A percentile compares a stretch with the other conserved stretches of the same genome.
phyloP scores from a whole-genome alignment of 2,329 filamentous ascomycete species.

The Curvularia sp. region DNA sequence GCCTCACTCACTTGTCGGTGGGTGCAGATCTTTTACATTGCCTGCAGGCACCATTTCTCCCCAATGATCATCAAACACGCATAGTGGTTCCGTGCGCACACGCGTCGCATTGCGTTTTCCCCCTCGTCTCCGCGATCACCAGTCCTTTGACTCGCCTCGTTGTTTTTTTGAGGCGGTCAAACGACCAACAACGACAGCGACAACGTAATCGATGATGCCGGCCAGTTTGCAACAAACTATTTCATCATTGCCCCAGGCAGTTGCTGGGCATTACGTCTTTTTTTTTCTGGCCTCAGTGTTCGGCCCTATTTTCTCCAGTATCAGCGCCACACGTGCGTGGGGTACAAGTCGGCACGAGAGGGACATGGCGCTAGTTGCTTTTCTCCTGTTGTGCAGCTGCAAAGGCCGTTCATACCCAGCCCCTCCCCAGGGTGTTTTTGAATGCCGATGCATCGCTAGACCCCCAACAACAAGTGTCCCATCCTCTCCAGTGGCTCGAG shows the following conservation, averaged over 20 bases:
- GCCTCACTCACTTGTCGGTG: neutral
- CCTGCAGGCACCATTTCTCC: neutral
- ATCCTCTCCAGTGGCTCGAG: neutral
- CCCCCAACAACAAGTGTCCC: neutral
- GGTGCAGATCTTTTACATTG: neutral
- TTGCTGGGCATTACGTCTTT: constrained; percentile 2
- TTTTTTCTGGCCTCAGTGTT: neutral
- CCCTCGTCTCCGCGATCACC: neutral
- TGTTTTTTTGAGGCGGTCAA: neutral
- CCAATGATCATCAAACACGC: constrained; percentile 10
- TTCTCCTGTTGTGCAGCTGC: neutral
- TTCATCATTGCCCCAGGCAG: neutral
- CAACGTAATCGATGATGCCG: neutral
- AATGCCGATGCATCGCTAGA: neutral
- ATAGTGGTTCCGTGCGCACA: constrained; percentile 2
- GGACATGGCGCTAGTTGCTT: neutral
- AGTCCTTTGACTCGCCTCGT: neutral
- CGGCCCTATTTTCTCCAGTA: constrained; percentile 4
- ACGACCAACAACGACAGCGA: neutral
- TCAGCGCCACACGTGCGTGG: constrained; percentile 1
- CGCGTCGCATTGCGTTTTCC: constrained; percentile 9
- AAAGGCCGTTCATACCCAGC: neutral
- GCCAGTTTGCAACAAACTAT: neutral
- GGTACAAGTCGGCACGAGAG: constrained; percentile 4
- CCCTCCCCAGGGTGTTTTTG: neutral